These are phyloP conservation scores for Colletotrichum sp. DNA, from an alignment of 2,329 filamentous ascomycete genomes.

Conservation along the genomic window DNA sequence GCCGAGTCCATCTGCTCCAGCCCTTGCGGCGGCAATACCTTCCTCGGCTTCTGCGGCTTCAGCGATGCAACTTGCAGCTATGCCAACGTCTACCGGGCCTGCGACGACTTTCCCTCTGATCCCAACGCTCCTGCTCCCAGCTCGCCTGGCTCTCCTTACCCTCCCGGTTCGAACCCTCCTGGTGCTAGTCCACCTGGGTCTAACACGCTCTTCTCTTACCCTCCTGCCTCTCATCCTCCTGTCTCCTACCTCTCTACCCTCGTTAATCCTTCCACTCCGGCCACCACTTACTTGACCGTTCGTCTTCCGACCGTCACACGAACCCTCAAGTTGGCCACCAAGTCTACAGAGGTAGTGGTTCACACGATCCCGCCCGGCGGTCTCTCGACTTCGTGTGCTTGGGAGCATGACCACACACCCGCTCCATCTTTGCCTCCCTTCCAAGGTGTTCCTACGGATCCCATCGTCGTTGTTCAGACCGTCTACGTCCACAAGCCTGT, in stretches of 20 bases:
- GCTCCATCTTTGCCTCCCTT: background rate
- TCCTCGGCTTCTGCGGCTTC: slow-evolving; percentile 2
- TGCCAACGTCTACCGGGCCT: slow-evolving; percentile 11
- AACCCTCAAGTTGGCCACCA: slow-evolving; percentile 1
- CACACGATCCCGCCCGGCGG: background rate
- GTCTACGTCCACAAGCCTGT: slow-evolving; percentile 2
- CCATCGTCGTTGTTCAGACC: background rate
- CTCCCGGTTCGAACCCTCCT: background rate
- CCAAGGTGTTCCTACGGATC: background rate
- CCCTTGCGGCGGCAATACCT: background rate
- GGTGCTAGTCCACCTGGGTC: background rate
- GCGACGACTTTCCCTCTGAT: background rate
- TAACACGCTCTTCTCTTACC: background rate
- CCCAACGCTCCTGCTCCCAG: background rate
- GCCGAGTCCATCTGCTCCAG: slow-evolving; percentile 14
- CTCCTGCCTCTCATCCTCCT: background rate
- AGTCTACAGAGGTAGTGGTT: background rate
- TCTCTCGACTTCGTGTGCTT: background rate
- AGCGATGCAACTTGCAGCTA: background rate
- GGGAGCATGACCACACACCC: background rate
- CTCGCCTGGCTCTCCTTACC: background rate
- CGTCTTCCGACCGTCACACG: slow-evolving; percentile 13
- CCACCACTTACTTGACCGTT: slow-evolving; percentile 4
- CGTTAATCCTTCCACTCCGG: background rate
- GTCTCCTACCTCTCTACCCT: background rate